These are phyloP conservation scores for Suhomyces sp. DNA, from an alignment of 805 yeast genomes.

Conservation along the genomic window DNA sequence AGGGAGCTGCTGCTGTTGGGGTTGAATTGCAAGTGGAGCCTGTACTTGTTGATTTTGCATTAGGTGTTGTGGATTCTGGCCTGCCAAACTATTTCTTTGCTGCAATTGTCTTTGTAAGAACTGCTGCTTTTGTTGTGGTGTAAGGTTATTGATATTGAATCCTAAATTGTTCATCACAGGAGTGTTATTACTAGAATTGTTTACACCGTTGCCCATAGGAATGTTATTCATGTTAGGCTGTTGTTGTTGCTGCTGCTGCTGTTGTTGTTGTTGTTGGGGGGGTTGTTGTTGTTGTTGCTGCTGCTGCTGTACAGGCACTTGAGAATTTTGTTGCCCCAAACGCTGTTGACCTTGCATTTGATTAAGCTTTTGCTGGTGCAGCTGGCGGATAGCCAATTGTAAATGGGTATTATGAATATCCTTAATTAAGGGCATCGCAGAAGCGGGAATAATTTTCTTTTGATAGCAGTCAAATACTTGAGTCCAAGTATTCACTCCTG, in stretches of 20 bases:
- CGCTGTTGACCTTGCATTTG: constrained; percentile 20
- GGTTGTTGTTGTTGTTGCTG: constrained; percentile 8
- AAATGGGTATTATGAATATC: constrained; percentile 68
- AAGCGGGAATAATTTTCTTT: constrained; percentile 56
- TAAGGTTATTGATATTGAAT: constrained; percentile 24
- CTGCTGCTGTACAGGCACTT: constrained; percentile 4
- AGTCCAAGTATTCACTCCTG: constrained; percentile 77
- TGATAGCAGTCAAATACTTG: constrained; percentile 66
- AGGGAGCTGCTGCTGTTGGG: constrained; percentile 19
- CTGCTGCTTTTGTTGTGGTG: constrained; percentile 40
- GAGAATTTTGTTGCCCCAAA: constrained; percentile 8
- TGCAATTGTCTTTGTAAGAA: constrained; percentile 37
- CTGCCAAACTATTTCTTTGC: constrained; percentile 17
- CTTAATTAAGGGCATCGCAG: constrained; percentile 58
- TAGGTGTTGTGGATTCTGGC: constrained; percentile 6
- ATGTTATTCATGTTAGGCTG: constrained; percentile 7
- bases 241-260: constrained; percentile 13
- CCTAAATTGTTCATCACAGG: constrained; percentile 15
- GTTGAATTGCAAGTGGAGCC: no score
- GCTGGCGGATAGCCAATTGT: constrained; percentile 53
- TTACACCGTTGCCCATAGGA: constrained; percentile 4
- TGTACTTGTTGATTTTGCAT: constrained; percentile 8
- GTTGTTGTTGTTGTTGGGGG: constrained; percentile 15
- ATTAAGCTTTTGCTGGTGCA: constrained; percentile 42
- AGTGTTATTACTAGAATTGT: constrained; percentile 11